A percentile compares a stretch with the other conserved stretches of the same genome.
phyloP scores from a whole-genome alignment of 2,329 filamentous ascomycete species.

The Alternaria conjuncta region DNA sequence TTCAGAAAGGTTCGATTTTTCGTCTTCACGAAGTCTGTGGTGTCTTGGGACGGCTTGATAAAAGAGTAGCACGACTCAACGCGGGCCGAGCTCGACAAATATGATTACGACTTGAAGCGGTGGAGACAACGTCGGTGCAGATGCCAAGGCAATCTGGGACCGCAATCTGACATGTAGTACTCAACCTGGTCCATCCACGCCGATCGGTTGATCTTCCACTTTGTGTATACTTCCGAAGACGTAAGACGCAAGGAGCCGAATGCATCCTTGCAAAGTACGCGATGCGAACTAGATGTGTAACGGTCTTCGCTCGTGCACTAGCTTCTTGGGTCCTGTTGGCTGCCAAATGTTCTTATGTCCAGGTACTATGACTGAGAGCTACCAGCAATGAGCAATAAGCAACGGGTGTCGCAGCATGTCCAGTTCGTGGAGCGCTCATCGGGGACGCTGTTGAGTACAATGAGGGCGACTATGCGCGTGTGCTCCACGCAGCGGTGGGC shows the following conservation, averaged over 20 bases:
- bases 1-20: not conserved
- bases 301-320: not conserved
- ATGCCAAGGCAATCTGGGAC: not conserved
- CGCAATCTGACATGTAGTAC: not conserved
- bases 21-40: not conserved
- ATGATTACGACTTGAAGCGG: not conserved
- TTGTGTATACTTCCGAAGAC: not conserved
- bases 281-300: not conserved
- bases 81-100: not conserved
- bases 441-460: not conserved
- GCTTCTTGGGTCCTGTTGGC: not conserved
- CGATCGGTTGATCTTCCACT: not conserved
- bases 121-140: not conserved
- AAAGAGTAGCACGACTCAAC: not conserved
- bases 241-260: too few species aligned
- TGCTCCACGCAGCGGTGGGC: not conserved
- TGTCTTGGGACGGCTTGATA: not conserved
- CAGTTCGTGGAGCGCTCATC: not conserved
- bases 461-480: not conserved
- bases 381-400: not conserved
- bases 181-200: not conserved
- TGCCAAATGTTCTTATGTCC: not conserved
- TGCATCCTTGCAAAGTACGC: not conserved
- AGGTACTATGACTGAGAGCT: not conserved
- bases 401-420: not conserved